These are phyloP conservation scores for Cordyceps cicadae DNA, from an alignment of 2,329 filamentous ascomycete species.

Conservation along the genomic window DNA sequence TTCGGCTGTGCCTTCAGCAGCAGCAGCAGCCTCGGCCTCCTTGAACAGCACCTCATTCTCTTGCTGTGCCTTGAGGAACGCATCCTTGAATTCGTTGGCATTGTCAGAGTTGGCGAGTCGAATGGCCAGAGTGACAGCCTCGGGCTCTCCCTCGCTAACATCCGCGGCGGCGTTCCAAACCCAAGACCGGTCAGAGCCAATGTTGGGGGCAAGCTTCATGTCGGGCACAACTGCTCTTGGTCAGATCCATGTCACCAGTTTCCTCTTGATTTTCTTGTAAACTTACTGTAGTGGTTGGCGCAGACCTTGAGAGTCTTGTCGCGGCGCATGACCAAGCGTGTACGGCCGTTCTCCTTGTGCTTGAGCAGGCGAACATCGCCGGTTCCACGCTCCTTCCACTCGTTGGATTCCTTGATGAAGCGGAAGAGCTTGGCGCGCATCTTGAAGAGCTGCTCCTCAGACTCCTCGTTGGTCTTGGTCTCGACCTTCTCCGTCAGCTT, in stretches of 20 bases:
- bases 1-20: conserved; percentile 17
- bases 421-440: conserved; percentile 99
- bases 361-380: conserved; percentile 94
- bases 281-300: conserved; percentile 98
- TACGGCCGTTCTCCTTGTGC: conserved; percentile 98
- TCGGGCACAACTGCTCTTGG: conserved; percentile 63
- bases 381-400: conserved; percentile 99
- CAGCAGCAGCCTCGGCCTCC: conserved; percentile 27
- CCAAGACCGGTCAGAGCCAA: conserved; percentile 97
- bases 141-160: conserved; percentile 95
- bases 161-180: conserved; percentile 98
- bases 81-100: conserved; percentile 94
- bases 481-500: conserved; percentile 95
- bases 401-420: conserved; percentile 82
- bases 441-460: conserved; percentile 96
- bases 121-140: conserved; percentile 92
- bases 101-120: conserved; percentile 98
- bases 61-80: conserved; percentile 92
- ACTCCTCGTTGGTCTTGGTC: conserved; percentile 95
- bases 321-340: conserved; percentile 92
- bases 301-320: conserved; percentile 99
- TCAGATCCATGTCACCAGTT: conserved; percentile 26
- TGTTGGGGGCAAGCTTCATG: conserved; percentile 98
- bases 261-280: background rate
- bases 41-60: conserved; percentile 86